Percentiles rank a stretch among this genome's conserved stretches.
Evolutionary conservation across 163 green algal species (phyloP).

Genomic region (Chlorella variabilis): DNA sequence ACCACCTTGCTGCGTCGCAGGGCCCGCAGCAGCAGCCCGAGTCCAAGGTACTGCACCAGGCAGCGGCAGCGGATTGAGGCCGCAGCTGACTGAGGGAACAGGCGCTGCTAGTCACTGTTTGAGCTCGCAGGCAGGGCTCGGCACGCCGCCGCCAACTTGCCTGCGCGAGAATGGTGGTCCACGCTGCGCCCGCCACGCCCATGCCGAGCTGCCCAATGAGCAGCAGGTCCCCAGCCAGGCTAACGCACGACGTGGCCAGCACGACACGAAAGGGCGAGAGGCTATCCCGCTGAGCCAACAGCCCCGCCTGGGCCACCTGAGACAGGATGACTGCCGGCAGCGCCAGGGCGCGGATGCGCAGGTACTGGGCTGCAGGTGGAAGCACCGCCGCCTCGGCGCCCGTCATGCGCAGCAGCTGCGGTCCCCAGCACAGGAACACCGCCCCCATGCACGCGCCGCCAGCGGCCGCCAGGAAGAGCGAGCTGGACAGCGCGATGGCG

Average conservation of each 20-base stretch:
- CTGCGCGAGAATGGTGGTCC: slow-evolving; percentile 74
- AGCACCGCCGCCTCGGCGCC: slow-evolving; percentile 69
- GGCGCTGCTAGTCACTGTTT: too few relatives aligned
- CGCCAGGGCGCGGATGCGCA: slow-evolving; percentile 76
- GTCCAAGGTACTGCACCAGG: slow-evolving; percentile 48
- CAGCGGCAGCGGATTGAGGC: too few relatives aligned
- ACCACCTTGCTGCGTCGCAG: slow-evolving; percentile 26
- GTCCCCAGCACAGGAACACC: slow-evolving; percentile 43
- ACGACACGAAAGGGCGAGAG: slow-evolving; percentile 62
- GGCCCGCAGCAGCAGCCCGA: slow-evolving; percentile 53
- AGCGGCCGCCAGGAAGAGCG: slow-evolving; percentile 50
- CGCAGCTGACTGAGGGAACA: too few relatives aligned
- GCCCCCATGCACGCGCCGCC: slow-evolving; percentile 38
- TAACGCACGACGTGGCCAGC: slow-evolving; percentile 49
- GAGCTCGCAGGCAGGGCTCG: too few relatives aligned
- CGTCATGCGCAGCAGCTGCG: slow-evolving; percentile 43
- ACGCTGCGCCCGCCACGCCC: slow-evolving; percentile 74
- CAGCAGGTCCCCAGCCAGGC: slow-evolving; percentile 64
- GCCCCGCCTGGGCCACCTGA: slow-evolving; percentile 60
- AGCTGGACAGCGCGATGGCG: not conserved
- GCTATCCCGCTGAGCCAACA: slow-evolving; percentile 70
- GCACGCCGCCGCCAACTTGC: too few relatives aligned
- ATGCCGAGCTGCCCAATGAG: slow-evolving; percentile 66
- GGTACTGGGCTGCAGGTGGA: slow-evolving; percentile 57
- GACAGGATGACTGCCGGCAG: slow-evolving; percentile 72